Base-by-base conservation (phyloP, 768 basidiomycete genomes). In the Hemileccinum impolitum region DNA sequence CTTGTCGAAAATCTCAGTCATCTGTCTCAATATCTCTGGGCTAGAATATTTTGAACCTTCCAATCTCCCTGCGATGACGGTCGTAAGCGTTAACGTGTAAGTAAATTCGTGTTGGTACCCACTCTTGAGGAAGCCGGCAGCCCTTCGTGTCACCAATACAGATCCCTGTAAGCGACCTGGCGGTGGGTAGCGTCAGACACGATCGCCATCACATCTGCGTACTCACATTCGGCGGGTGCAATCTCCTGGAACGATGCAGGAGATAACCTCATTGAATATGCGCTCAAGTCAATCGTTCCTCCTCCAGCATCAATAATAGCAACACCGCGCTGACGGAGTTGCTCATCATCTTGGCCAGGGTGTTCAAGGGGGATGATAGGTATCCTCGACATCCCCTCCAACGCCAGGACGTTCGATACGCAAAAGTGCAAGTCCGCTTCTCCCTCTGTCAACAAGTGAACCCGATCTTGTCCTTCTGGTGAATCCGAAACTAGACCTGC, bases 391-490 rank as follows among this genome's bases (percentile, higher is more conserved):
- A 63, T 19, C 26, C 45, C 10, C 13, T 76, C 71, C 6, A 64
- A 69, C 1, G 73, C 70, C 12, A 79, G 52, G 0, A 77, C 73
- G 46, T 71, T 76, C 26, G 71, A 65, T 17, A 82, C 69, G 46
- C 80, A 82, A 55, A 73, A 83, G 52, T 84, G 77, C 12, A 83
- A 59, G 54, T 78, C 80, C 0, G 82, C 82, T 54, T 85, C 82
- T 0, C 82, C 82, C 53, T 84, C 82, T 0, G 81, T 83, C n/a
- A 84, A 72, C 47, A 84, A 76, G 1, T 73, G 74, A 1, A 84
- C 57, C 0, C 79, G 74, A 3, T 67, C 59, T 26, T 71, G 74
- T 0, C 71, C 75, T 12, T 63, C 64, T 1, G 58, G 48, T 0
- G 62, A 70, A 43, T 75, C 63, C 0, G 73, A 64, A 11, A 85